A percentile compares a stretch with the other conserved stretches of the same genome.
These are phyloP conservation scores for Thielaviopsis euricoi DNA, from an alignment of 2,329 filamentous ascomycete genomes.

Conservation along the genomic window DNA sequence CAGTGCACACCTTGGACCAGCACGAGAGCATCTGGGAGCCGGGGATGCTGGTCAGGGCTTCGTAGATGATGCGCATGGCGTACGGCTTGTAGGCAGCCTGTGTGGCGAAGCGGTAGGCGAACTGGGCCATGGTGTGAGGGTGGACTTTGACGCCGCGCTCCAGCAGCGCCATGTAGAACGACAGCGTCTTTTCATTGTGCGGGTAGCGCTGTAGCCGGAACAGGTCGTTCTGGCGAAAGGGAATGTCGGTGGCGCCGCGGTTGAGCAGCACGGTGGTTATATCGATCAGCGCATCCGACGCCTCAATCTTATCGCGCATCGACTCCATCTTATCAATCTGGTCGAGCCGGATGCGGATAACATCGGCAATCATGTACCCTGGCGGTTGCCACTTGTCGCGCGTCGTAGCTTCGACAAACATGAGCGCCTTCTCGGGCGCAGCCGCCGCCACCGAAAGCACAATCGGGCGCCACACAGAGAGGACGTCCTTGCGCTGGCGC, in stretches of 20 bases:
- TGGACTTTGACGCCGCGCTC: conserved; percentile 20
- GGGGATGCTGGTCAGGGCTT: conserved; percentile 22
- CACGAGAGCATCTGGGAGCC: conserved; percentile 25
- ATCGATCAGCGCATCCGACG: conserved; percentile 17
- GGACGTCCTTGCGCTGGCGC: not conserved
- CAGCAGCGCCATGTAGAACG: conserved; percentile 22
- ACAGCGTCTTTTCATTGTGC: conserved; percentile 17
- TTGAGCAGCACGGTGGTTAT: conserved; percentile 8
- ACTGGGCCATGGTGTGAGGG: conserved; percentile 28
- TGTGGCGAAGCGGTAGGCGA: conserved; percentile 31
- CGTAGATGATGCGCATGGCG: conserved; percentile 11
- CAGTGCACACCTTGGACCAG: conserved; percentile 35
- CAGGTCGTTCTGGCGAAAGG: conserved; percentile 20
- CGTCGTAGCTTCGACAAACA: conserved; percentile 12
- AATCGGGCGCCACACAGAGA: conserved; percentile 4
- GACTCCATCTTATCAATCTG: not conserved
- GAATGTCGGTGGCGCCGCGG: conserved; percentile 13
- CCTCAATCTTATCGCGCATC: conserved; percentile 1
- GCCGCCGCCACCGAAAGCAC: conserved; percentile 2
- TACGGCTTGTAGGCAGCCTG: conserved; percentile 11
- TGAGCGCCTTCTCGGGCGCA: conserved; percentile 1
- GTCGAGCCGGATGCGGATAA: conserved; percentile 1
- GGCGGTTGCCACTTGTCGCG: conserved; percentile 4
- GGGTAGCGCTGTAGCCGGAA: conserved; percentile 12
- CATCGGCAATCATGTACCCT: conserved; percentile 8